Conservation (phyloP, 2,329 filamentous ascomycete species). For the Helotiales sp. region DNA sequence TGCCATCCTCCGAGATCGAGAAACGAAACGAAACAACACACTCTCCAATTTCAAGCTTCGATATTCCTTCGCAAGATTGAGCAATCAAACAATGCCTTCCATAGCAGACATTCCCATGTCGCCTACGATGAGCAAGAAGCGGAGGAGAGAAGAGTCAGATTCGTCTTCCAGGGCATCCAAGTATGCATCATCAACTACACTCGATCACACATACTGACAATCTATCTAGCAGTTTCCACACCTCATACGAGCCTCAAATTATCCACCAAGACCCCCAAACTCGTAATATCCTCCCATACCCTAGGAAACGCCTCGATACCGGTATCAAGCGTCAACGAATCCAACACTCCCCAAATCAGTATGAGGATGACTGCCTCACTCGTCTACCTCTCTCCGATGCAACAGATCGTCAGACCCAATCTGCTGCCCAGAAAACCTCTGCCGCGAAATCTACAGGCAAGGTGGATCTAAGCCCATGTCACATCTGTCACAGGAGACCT, state of each 20-base stretch:
- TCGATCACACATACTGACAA: neutral
- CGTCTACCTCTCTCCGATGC: neutral
- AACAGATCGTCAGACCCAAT: neutral
- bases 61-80: neutral
- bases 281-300: neutral
- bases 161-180: slow-evolving; percentile 14
- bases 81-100: slow-evolving; percentile 25
- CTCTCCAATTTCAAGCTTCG: neutral
- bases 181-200: neutral
- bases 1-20: neutral
- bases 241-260: neutral
- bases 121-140: slow-evolving; percentile 19
- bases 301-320: neutral
- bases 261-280: neutral
- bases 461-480: slow-evolving; percentile 53
- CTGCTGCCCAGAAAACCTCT: neutral
- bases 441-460: neutral
- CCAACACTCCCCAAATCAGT: neutral
- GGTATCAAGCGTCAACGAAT: slow-evolving; percentile 17
- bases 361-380: neutral
- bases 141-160: slow-evolving; percentile 24
- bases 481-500: slow-evolving; percentile 67
- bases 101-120: slow-evolving; percentile 23
- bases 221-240: neutral
- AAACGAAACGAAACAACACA: neutral